Conservation (phyloP, 1,284 basidiomycete genomes). For the Hymenochaete sp. region DNA sequence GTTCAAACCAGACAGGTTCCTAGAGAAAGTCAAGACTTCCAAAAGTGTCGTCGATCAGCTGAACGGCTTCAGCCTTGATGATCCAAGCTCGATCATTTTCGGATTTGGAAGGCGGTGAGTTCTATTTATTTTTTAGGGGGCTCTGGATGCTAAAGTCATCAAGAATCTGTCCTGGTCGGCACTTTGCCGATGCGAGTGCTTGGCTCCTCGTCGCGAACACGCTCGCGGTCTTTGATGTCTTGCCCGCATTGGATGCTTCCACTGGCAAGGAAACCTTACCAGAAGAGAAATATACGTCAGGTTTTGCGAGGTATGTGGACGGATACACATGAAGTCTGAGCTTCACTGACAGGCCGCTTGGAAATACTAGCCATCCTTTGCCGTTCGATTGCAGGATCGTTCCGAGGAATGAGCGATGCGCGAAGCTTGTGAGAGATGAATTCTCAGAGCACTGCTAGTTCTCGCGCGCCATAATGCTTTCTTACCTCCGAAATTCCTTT, state of each 20-base stretch:
- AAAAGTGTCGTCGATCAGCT: too few species aligned
- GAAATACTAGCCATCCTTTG: background rate
- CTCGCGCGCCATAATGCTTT: too few species aligned
- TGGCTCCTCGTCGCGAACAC: constrained; percentile 21
- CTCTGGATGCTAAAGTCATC: too few species aligned
- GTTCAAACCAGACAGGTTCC: constrained; percentile 13
- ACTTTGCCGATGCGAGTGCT: constrained; percentile 12
- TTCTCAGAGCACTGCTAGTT: too few species aligned
- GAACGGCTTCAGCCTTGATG: constrained; percentile 2
- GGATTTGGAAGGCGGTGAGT: constrained; percentile 16
- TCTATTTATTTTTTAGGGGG: too few species aligned
- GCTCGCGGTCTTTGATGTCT: constrained; percentile 21
- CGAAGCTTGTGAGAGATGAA: too few species aligned
- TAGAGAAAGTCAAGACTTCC: too few species aligned
- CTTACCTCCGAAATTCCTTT: background rate
- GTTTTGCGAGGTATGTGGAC: background rate
- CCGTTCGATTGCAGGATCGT: constrained; percentile 10
- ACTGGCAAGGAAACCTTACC: constrained; percentile 4
- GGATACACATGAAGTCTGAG: background rate
- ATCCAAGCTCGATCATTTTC: constrained; percentile 13
- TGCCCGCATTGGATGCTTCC: constrained; percentile 5
- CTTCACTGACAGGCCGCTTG: background rate
- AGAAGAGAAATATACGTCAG: background rate
- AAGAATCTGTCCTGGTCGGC: constrained; percentile 16
- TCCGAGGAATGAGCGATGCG: constrained; percentile 3